Evolutionary conservation across 2,329 filamentous ascomycete species (phyloP).

Genomic region (Endoconidiophora polonica): DNA sequence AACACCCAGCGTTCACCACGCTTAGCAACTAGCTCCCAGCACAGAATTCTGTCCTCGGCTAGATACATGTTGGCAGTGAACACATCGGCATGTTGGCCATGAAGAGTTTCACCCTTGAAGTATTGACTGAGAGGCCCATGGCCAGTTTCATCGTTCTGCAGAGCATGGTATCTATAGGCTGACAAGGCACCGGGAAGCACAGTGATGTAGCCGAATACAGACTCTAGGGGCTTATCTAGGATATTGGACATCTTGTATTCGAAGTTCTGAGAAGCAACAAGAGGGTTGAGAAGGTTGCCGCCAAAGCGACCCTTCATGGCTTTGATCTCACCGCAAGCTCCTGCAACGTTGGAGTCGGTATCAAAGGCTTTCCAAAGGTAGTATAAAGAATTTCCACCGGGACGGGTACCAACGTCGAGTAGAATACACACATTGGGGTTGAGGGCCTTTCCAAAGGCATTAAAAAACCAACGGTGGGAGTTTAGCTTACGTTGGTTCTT

Average conservation of each 20-base stretch:
- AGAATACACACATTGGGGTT: slow-evolving; percentile 95
- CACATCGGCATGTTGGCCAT: slow-evolving; percentile 89
- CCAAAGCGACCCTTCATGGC: slow-evolving; percentile 84
- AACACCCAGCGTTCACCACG: slow-evolving; percentile 88
- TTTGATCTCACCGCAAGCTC: slow-evolving; percentile 93
- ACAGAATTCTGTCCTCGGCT: slow-evolving; percentile 95
- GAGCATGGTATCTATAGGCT: slow-evolving; percentile 85
- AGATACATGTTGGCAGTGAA: slow-evolving; percentile 99
- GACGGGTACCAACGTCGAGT: slow-evolving; percentile 88
- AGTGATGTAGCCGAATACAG: slow-evolving; percentile 95
- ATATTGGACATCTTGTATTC: slow-evolving; percentile 99
- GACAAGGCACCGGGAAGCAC: slow-evolving; percentile 88
- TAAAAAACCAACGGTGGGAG: slow-evolving; percentile 98
- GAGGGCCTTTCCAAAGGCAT: slow-evolving; percentile 81
- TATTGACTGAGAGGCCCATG: slow-evolving; percentile 94
- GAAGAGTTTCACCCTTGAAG: slow-evolving; percentile 95
- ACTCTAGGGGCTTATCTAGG: slow-evolving; percentile 90
- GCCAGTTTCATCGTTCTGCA: slow-evolving; percentile 92
- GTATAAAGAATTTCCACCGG: slow-evolving; percentile 79
- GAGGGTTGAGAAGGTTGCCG: slow-evolving; percentile 70
- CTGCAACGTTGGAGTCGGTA: slow-evolving; percentile 90
- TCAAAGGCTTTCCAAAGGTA: slow-evolving; percentile 99
- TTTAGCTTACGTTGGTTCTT: slow-evolving; percentile 97
- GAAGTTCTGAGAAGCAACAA: slow-evolving; percentile 95
- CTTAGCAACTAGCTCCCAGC: slow-evolving; percentile 95